Percentiles rank a stretch among this genome's conserved stretches.
Conservation (phyloP, 164 flowering plant species). For the grape (Vitis vinifera) region DNA sequence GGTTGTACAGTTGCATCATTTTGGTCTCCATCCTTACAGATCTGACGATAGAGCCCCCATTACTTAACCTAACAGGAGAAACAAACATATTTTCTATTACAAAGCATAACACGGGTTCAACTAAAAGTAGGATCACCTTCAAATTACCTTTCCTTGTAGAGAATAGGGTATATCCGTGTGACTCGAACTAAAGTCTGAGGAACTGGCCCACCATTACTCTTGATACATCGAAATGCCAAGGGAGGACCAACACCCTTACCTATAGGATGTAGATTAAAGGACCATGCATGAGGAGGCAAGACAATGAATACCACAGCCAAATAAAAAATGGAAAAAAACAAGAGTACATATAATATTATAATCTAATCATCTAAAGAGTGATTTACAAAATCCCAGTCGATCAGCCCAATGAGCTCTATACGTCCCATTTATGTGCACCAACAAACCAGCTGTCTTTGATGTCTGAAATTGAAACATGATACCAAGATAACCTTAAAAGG, state of each 20-base stretch:
- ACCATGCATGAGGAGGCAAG: neutral
- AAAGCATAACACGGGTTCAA: neutral
- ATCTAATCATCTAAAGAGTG: neutral
- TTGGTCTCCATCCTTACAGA: conserved; percentile 77
- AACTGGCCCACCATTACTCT: conserved; percentile 76
- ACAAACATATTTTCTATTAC: conserved; percentile 2
- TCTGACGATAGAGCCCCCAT: conserved; percentile 71
- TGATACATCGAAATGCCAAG: conserved; percentile 84
- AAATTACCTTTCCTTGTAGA: conserved; percentile 80
- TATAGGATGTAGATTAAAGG: conserved; percentile 17
- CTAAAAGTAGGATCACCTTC: neutral
- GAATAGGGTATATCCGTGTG: conserved; percentile 80
- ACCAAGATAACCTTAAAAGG: too few species aligned
- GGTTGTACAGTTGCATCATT: conserved; percentile 51
- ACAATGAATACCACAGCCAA: neutral
- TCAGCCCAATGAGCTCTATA: conserved; percentile 97
- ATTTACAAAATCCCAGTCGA: conserved; percentile 80
- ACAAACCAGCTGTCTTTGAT: conserved; percentile 45
- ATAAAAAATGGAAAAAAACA: neutral
- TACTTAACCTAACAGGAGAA: conserved; percentile 43
- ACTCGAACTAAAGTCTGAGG: conserved; percentile 77
- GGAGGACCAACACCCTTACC: conserved; percentile 71
- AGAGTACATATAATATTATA: neutral
- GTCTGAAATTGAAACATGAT: conserved; percentile 38
- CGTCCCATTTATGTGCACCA: conserved; percentile 85